These are phyloP conservation scores for Aspergillus terreus DNA, from an alignment of 2,329 filamentous ascomycete genomes.

Conservation along the genomic window DNA sequence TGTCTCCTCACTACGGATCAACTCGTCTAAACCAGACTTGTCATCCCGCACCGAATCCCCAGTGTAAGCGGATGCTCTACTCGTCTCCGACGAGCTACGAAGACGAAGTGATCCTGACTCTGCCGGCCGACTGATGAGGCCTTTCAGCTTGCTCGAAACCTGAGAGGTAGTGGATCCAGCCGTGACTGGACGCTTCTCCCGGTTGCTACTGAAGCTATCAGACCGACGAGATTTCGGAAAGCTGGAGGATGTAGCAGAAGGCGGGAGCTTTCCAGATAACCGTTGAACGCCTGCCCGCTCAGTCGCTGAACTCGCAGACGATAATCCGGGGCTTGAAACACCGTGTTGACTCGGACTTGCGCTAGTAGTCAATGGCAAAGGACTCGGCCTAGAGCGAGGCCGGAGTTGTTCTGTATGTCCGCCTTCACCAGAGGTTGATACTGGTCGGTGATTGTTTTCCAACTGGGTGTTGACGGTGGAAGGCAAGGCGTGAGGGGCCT, in stretches of 20 bases:
- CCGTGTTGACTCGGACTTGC: constrained; percentile 22
- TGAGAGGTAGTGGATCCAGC: constrained; percentile 39
- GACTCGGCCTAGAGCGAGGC: constrained; percentile 22
- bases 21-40: constrained; percentile 69
- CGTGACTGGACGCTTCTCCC: constrained; percentile 37
- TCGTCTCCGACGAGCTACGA: constrained; percentile 36
- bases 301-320: constrained; percentile 21
- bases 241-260: constrained; percentile 23
- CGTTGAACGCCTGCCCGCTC: constrained; percentile 43
- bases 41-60: constrained; percentile 45
- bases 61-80: constrained; percentile 24
- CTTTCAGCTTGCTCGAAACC: constrained; percentile 41
- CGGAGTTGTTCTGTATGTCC: constrained; percentile 26
- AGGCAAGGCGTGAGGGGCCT: constrained; percentile 5
- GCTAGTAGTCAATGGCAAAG: constrained; percentile 17
- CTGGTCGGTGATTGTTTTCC: constrained; percentile 18
- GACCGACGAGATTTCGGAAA: constrained; percentile 33
- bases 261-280: constrained; percentile 29
- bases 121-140: constrained; percentile 33
- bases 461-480: constrained; percentile 4
- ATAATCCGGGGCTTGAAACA: constrained; percentile 16
- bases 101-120: constrained; percentile 27
- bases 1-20: constrained; percentile 78
- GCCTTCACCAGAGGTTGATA: constrained; percentile 29
- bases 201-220: constrained; percentile 36